Conservation (phyloP, 75 land plant genomes). For the Ceratopteris richardii region DNA sequence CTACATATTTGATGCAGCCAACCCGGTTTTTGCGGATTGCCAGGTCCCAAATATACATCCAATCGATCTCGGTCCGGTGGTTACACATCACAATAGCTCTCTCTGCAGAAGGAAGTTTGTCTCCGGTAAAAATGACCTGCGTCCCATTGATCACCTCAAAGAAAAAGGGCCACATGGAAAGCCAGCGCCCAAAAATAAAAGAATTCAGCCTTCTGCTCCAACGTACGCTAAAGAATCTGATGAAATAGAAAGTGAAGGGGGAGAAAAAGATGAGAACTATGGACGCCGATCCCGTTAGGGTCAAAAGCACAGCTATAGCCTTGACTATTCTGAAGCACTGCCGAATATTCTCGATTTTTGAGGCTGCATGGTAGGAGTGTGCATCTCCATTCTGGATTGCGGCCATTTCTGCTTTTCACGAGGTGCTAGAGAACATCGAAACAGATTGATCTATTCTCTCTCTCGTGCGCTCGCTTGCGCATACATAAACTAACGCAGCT, state of each 20-base stretch:
- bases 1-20: conserved; percentile 78
- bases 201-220: conserved; percentile 53
- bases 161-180: conserved; percentile 87
- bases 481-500: too few relatives aligned
- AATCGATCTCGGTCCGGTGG: conserved; percentile 95
- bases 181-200: conserved; percentile 71
- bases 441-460: too few relatives aligned
- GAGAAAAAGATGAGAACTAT: conserved; percentile 47
- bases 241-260: conserved; percentile 34
- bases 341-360: too few relatives aligned
- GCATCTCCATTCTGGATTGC: too few relatives aligned
- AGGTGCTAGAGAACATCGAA: too few relatives aligned
- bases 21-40: conserved; percentile 68
- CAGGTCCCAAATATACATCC: conserved; percentile 98
- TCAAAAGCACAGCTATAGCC: background rate
- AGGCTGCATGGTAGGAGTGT: too few relatives aligned
- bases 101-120: conserved; percentile 52
- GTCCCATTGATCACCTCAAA: conserved; percentile 90
- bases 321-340: background rate
- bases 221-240: conserved; percentile 60
- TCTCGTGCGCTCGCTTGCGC: too few relatives aligned
- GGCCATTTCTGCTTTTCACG: too few relatives aligned
- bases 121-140: conserved; percentile 80
- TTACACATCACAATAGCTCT: conserved; percentile 75
- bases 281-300: conserved; percentile 46